phyloP scores from a whole-genome alignment of 2,329 filamentous ascomycete species.

The Colletotrichum cereale region DNA sequence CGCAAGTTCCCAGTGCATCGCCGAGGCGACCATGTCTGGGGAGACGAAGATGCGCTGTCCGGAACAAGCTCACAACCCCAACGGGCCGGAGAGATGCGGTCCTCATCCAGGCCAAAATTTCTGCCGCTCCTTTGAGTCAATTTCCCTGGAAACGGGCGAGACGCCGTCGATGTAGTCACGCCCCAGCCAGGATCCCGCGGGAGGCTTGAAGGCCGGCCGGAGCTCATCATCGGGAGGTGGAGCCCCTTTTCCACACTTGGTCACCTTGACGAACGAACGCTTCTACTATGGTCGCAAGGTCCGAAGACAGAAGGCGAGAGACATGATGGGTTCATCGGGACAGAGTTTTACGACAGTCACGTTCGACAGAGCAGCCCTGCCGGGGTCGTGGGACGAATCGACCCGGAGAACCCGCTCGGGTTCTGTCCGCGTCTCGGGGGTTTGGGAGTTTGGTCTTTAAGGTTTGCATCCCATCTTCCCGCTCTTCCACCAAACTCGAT shows the following conservation, averaged over 20 bases:
- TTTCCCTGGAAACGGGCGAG: no score
- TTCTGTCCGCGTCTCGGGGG: background rate
- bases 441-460: background rate
- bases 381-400: background rate
- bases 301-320: constrained; percentile 22
- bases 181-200: background rate
- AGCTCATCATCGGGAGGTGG: background rate
- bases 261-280: background rate
- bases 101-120: no score
- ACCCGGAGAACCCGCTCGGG: background rate
- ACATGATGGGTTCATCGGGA: background rate
- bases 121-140: no score
- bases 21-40: background rate
- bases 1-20: background rate
- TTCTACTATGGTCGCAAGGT: background rate
- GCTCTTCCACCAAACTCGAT: background rate
- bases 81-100: background rate
- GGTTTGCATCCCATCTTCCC: background rate
- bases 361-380: background rate
- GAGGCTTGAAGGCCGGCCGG: background rate
- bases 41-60: background rate
- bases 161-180: background rate
- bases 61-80: background rate
- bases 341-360: background rate
- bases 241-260: background rate